Percentiles rank a stretch among this genome's conserved stretches.
phyloP scores from a whole-genome alignment of 2,329 filamentous ascomycete species.

The Colletotrichum camelliae region DNA sequence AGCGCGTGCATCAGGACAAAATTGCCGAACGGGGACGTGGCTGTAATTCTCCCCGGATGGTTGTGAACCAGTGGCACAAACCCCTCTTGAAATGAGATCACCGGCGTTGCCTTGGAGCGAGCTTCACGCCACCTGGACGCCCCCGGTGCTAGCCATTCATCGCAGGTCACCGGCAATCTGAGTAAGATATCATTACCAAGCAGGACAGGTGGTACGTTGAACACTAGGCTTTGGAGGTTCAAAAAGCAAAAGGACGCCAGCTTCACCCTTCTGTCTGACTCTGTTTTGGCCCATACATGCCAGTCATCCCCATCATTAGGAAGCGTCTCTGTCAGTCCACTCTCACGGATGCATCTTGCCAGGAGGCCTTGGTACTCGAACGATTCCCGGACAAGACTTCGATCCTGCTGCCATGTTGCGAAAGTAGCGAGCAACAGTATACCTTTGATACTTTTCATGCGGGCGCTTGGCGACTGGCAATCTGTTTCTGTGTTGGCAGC shows the following conservation, averaged over 20 bases:
- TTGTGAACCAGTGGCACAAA: neutral
- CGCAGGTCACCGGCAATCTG: neutral
- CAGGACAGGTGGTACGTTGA: neutral
- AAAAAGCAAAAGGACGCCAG: conserved; percentile 1
- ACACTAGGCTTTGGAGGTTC: conserved; percentile 3
- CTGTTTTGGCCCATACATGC: neutral
- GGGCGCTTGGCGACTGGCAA: neutral
- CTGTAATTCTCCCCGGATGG: neutral
- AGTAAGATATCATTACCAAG: neutral
- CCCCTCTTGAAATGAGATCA: neutral
- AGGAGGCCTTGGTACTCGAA: neutral
- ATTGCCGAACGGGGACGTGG: neutral
- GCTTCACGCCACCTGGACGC: neutral
- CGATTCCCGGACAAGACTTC: neutral
- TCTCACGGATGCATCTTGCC: neutral
- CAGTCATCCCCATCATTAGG: neutral
- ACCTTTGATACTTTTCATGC: neutral
- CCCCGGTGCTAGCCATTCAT: neutral
- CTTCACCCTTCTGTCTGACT: neutral
- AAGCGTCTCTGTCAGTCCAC: neutral
- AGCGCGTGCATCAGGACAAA: neutral
- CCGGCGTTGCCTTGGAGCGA: neutral
- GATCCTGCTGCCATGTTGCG: neutral
- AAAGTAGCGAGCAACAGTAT: neutral
- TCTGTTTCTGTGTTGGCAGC: neutral